Percentiles rank a stretch among this genome's conserved stretches.
These are phyloP conservation scores for Phytophthora pistaciae DNA, from an alignment of 352 stramenopile species.

Conservation along the genomic window DNA sequence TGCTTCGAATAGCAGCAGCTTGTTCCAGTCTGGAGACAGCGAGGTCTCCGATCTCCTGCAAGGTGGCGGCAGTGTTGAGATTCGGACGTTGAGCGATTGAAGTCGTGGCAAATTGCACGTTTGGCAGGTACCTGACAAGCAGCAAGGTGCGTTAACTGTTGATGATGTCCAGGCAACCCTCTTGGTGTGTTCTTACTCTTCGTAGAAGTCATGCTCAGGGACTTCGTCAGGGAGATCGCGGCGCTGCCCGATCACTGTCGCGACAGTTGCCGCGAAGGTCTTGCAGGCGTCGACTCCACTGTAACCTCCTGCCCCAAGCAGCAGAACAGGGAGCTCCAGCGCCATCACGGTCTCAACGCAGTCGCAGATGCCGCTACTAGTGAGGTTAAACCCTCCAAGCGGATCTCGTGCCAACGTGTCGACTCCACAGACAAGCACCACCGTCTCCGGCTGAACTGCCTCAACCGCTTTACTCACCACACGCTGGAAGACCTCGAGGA, in stretches of 20 bases:
- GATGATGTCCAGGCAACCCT: neutral
- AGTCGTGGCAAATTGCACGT: neutral
- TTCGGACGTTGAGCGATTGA: neutral
- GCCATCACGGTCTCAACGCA: neutral
- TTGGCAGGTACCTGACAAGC: neutral
- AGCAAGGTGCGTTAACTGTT: neutral
- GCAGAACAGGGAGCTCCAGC: neutral
- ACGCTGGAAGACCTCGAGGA: conserved; percentile 22
- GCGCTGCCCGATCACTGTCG: neutral
- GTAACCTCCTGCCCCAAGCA: neutral
- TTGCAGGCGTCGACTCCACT: neutral
- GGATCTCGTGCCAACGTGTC: neutral
- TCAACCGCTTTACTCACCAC: neutral
- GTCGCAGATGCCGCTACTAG: neutral
- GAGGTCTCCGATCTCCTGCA: neutral
- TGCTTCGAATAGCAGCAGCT: neutral
- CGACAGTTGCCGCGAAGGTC: neutral
- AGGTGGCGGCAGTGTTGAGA: neutral
- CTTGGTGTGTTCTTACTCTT: neutral
- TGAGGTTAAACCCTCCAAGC: neutral
- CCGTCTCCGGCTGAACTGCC: neutral
- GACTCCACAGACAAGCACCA: neutral
- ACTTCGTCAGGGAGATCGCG: neutral
- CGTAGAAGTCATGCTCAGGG: neutral
- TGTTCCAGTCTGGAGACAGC: neutral